These are phyloP conservation scores for Candida peoriensis DNA, from an alignment of 805 yeast species.

Conservation along the genomic window DNA sequence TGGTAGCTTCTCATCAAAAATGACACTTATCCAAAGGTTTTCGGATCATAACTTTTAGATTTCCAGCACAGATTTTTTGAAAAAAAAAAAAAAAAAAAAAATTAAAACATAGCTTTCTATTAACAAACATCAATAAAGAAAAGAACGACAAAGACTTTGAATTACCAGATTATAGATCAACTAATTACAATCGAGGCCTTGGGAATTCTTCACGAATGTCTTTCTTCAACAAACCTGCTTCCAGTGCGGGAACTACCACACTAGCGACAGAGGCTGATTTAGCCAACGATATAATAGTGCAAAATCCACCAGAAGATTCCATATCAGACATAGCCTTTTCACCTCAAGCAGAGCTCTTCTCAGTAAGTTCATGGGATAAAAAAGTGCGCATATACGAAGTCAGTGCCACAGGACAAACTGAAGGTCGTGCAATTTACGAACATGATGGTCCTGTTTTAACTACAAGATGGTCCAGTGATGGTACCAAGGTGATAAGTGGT, in stretches of 20 bases:
- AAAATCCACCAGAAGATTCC: constrained; percentile 89
- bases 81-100: not conserved
- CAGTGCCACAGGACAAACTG: constrained; percentile 65
- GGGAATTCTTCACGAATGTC: constrained; percentile 32
- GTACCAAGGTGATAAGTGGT: constrained; percentile 81
- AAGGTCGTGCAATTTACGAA: constrained; percentile 84
- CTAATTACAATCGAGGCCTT: not conserved
- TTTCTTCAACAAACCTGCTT: constrained; percentile 27
- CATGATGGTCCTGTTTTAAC: constrained; percentile 85
- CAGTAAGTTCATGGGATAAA: constrained; percentile 92
- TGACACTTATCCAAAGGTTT: too few relatives aligned
- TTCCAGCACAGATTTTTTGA: too few relatives aligned
- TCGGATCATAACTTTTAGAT: too few relatives aligned
- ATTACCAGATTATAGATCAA: not conserved
- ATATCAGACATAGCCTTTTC: constrained; percentile 81
- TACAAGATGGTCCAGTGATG: constrained; percentile 81
- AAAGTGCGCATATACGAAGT: constrained; percentile 92
- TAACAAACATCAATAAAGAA: not conserved
- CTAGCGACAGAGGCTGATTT: constrained; percentile 38
- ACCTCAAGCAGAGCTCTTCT: constrained; percentile 72
- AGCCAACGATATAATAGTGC: constrained; percentile 63
- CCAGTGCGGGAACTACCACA: constrained; percentile 18
- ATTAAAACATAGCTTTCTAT: constrained; percentile 1
- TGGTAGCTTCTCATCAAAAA: too few relatives aligned
- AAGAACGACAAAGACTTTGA: not conserved